Evolutionary conservation across 495 filamentous ascomycete species (phyloP).

Genomic region (Annulohypoxylon moriforme): DNA sequence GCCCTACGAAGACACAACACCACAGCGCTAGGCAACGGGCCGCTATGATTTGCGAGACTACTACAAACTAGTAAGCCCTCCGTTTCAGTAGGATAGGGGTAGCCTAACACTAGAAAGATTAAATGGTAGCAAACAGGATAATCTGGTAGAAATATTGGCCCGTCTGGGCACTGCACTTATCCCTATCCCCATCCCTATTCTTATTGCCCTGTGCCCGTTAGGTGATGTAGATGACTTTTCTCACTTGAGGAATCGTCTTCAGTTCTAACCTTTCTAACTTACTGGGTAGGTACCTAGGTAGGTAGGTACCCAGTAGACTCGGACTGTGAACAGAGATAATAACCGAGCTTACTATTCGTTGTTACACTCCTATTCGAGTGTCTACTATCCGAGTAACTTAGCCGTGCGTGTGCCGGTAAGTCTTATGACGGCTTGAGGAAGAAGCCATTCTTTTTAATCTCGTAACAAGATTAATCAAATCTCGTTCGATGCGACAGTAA

Average conservation of each 20-base stretch:
- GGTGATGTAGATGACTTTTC: conserved; percentile 4
- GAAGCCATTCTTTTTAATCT: conserved; percentile 31
- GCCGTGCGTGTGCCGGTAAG: conserved; percentile 15
- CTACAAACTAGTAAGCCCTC: conserved; percentile 40
- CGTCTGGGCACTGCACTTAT: conserved; percentile 36
- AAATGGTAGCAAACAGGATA: conserved; percentile 38
- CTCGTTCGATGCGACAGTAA: conserved; percentile 28
- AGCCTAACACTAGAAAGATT: conserved; percentile 29
- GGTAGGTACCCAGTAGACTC: conserved; percentile 7
- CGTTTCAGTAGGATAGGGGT: conserved; percentile 17
- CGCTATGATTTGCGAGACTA: conserved; percentile 34
- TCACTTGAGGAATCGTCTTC: conserved; percentile 1
- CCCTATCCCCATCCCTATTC: neutral
- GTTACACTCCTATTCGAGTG: conserved; percentile 23
- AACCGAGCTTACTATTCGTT: conserved; percentile 44
- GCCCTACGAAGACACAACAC: conserved; percentile 7
- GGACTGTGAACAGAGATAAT: conserved; percentile 24
- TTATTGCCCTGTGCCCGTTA: no score
- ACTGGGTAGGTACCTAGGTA: neutral
- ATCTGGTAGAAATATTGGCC: conserved; percentile 34
- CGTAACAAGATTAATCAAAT: conserved; percentile 43
- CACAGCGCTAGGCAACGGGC: conserved; percentile 28
- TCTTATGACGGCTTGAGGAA: conserved; percentile 8
- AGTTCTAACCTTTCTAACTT: conserved; percentile 14
- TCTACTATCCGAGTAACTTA: conserved; percentile 25